phyloP scores from a whole-genome alignment of 2,329 filamentous ascomycete genomes.

The Sporothrix luriei region DNA sequence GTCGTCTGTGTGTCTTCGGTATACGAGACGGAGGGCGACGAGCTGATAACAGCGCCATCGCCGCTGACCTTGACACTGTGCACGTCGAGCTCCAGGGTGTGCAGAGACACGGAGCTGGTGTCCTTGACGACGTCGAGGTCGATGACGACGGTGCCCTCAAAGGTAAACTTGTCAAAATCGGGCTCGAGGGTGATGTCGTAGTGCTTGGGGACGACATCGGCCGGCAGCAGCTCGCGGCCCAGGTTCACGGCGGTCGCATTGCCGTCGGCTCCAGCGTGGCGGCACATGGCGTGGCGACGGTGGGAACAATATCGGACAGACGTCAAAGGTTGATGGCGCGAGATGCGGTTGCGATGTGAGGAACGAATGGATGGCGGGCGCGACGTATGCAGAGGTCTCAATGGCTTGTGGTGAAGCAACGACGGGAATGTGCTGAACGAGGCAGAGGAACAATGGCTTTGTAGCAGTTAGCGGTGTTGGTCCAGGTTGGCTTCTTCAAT shows the following conservation, averaged over 20 bases:
- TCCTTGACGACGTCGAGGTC: conserved; percentile 86
- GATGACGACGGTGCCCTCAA: conserved; percentile 80
- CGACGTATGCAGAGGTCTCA: conserved; percentile 19
- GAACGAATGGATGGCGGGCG: background rate
- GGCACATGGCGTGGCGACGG: conserved; percentile 72
- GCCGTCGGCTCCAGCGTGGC: conserved; percentile 46
- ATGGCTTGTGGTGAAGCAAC: conserved; percentile 23
- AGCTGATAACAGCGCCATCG: conserved; percentile 59
- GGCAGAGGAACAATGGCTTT: conserved; percentile 27
- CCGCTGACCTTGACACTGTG: conserved; percentile 69
- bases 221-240: conserved; percentile 81
- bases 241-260: conserved; percentile 43
- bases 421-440: background rate
- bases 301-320: conserved; percentile 69
- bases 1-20: conserved; percentile 80
- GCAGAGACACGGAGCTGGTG: conserved; percentile 81
- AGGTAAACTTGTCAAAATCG: conserved; percentile 83
- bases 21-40: conserved; percentile 69
- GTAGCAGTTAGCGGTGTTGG: conserved; percentile 20
- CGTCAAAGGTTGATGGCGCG: conserved; percentile 16
- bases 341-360: conserved; percentile 15
- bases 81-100: conserved; percentile 84
- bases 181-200: conserved; percentile 92
- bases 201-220: conserved; percentile 88
- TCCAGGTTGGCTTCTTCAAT: too few relatives aligned